Percentiles rank a stretch among this genome's conserved stretches.
These are phyloP conservation scores for Ettlia oleoabundans DNA, from an alignment of 139 green algal species.

Conservation along the genomic window DNA sequence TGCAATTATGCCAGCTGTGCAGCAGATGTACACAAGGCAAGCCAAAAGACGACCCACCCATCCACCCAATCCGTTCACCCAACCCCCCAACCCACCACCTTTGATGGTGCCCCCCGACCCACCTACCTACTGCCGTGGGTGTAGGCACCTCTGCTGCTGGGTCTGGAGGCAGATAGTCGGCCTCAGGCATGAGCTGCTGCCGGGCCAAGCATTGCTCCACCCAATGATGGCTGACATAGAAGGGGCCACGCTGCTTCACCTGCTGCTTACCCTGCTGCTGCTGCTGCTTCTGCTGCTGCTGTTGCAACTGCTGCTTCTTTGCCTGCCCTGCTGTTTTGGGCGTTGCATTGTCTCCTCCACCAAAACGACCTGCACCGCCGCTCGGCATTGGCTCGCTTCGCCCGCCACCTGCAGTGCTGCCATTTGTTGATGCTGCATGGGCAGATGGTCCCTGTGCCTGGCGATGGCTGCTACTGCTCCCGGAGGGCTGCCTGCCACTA, in stretches of 20 bases:
- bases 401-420: background rate
- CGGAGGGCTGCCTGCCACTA: background rate
- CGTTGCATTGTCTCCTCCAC: too few relatives aligned
- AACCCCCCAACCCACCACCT: too few relatives aligned
- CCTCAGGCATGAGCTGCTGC: background rate
- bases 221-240: slow-evolving; percentile 5
- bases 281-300: background rate
- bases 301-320: background rate
- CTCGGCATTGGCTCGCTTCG: background rate
- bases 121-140: too few relatives aligned
- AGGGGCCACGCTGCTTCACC: too few relatives aligned
- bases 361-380: too few relatives aligned
- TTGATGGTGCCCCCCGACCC: too few relatives aligned
- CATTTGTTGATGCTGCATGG: background rate
- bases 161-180: background rate
- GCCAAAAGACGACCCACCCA: too few relatives aligned
- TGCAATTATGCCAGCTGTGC: background rate
- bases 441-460: background rate
- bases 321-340: background rate
- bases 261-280: background rate
- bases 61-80: too few relatives aligned
- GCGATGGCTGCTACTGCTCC: background rate
- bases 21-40: too few relatives aligned
- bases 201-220: slow-evolving; percentile 11
- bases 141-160: background rate